phyloP scores from a whole-genome alignment of 2,329 filamentous ascomycete genomes.

The Pseudofabraea citricarpa region DNA sequence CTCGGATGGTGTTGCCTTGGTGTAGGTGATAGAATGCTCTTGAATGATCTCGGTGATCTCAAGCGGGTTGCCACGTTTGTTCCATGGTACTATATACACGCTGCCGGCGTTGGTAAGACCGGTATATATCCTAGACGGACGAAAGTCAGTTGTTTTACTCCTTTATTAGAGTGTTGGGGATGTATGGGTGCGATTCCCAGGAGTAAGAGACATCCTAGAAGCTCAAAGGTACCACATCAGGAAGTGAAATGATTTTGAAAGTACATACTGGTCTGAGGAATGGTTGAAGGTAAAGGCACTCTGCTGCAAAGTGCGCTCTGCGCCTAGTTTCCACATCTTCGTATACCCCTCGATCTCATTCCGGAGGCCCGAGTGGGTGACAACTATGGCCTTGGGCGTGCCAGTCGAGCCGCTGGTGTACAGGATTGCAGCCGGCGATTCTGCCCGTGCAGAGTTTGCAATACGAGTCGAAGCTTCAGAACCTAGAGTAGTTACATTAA shows the following conservation, averaged over 20 bases:
- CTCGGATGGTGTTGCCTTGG: constrained; percentile 18
- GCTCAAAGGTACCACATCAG: no score
- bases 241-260: no score
- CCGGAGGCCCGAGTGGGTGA: constrained; percentile 20
- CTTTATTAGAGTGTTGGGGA: no score
- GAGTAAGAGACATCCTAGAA: no score
- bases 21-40: constrained; percentile 13
- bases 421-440: constrained; percentile 25
- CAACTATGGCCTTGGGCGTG: constrained; percentile 36
- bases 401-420: constrained; percentile 21
- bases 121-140: constrained; percentile 12
- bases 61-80: constrained; percentile 11
- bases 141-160: no score
- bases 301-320: constrained; percentile 15
- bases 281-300: constrained; percentile 15
- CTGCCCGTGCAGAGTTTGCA: constrained; percentile 19
- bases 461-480: constrained; percentile 4
- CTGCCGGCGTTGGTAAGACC: constrained; percentile 12
- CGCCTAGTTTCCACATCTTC: constrained; percentile 4
- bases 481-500: constrained; percentile 5
- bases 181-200: no score
- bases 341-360: constrained; percentile 20
- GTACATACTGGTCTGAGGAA: constrained; percentile 13
- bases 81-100: constrained; percentile 10
- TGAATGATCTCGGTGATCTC: constrained; percentile 14